Percentiles rank a stretch among this genome's conserved stretches.
phyloP scores from a whole-genome alignment of 202 grass and related monocot genomes.

The Setaria italica region DNA sequence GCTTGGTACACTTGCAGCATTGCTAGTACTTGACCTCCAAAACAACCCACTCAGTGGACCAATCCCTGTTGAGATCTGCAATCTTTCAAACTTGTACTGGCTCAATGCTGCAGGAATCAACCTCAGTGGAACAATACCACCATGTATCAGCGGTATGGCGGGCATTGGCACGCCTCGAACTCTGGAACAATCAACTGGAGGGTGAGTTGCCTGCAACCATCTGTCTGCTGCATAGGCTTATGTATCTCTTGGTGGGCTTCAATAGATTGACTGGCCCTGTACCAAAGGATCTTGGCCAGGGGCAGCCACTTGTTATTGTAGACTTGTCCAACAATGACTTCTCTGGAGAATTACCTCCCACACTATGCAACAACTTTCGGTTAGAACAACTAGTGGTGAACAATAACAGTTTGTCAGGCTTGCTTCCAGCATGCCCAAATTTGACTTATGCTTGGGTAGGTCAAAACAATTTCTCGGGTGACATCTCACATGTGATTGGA shows the following conservation, averaged over 20 bases:
- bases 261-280: slow-evolving; percentile 1
- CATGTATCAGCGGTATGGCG: neutral
- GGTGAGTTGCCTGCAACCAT: slow-evolving; percentile 7
- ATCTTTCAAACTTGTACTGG: neutral
- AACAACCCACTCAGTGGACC: slow-evolving; percentile 5
- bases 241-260: neutral
- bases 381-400: neutral
- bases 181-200: slow-evolving; percentile 7
- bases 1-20: neutral
- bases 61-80: neutral
- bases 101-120: neutral
- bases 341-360: neutral
- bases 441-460: neutral
- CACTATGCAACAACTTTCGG: neutral
- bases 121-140: neutral
- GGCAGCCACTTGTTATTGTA: neutral
- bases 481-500: neutral
- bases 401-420: neutral
- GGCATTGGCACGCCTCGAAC: neutral
- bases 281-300: neutral
- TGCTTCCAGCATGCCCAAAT: neutral
- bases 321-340: slow-evolving; percentile 15
- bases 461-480: neutral
- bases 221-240: neutral
- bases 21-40: neutral